phyloP scores from a whole-genome alignment of 257 asterid genomes.

The Nicotiana attenuata region DNA sequence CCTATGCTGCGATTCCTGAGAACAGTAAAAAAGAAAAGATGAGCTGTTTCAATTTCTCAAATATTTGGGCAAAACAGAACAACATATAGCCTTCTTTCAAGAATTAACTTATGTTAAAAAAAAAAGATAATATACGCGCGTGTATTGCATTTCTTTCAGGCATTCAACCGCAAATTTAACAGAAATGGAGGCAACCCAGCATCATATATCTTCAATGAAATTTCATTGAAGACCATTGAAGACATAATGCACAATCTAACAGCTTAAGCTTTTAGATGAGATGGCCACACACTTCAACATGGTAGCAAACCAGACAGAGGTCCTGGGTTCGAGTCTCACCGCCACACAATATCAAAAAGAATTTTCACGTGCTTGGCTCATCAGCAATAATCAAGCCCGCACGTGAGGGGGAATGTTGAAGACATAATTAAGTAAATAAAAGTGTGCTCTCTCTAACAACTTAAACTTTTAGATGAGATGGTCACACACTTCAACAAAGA shows the following conservation, averaged over 20 bases:
- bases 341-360: no score
- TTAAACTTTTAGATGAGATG: no score
- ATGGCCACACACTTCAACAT: no score
- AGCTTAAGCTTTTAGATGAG: no score
- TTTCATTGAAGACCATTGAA: no score
- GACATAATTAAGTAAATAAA: background rate
- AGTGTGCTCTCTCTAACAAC: no score
- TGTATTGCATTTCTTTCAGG: background rate
- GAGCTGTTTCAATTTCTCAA: background rate
- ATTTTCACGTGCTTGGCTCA: no score
- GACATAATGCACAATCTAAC: background rate
- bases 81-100: background rate
- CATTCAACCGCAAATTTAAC: background rate
- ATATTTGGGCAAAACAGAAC: background rate
- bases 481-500: no score
- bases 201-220: background rate
- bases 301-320: no score
- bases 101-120: background rate
- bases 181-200: background rate
- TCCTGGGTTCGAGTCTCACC: no score
- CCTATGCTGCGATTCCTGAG: conserved; percentile 86
- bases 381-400: no score
- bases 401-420: background rate
- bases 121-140: background rate
- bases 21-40: conserved; percentile 16